Base-by-base conservation (phyloP, 2,329 filamentous ascomycete genomes). In the Penicillium sp. region DNA sequence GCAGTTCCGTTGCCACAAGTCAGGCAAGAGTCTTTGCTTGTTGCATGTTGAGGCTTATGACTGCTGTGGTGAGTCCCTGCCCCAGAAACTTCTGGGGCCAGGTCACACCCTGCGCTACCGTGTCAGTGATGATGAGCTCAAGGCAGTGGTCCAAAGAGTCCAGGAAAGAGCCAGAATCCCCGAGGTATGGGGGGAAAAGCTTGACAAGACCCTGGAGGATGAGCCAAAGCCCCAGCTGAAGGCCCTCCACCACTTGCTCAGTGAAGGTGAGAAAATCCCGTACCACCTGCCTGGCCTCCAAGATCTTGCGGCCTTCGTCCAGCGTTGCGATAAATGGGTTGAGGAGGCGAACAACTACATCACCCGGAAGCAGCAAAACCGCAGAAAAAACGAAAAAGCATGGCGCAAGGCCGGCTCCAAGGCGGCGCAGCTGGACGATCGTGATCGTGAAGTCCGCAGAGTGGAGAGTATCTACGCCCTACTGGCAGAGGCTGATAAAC, bases 341-440 rank as follows among this genome's bases (percentile, higher is more conserved):
- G 95, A 98, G 69, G 93, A 98, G 77, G 95, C 95, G 63, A 95
- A 91, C 69, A 93, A 90, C 71, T 99, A 96, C 79, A 96, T 93
- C 69, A 93, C 95, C 57, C 90, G 95, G 66, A 99, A 99, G 79
- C 93, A 97, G 78, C 93, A 97, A 76, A 96, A 96, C 70, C 90
- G 95, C 61, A 91, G 93, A 60, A 98, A 98, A 77, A 96, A 90
- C 74, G 93, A 97, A 69, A 95, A 91, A 70, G 85, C 85, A 45
- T 95, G 90, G 86, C 90, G 91, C 63, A 88, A 86, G 68, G 84
- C 87, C 54, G 85, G 84, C 66, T 76, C 77, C 51, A 93, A 90
- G 74, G 88, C 87, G 51, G 85, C 89, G 53, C 93, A 97, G 69
- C 83, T 89, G 66, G 95, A 96, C 75, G 91, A 97, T 71, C 85